Percentiles rank a stretch among this genome's conserved stretches.
Conservation (phyloP, 345 rosid genomes). For the Arabidopsis suecica region DNA sequence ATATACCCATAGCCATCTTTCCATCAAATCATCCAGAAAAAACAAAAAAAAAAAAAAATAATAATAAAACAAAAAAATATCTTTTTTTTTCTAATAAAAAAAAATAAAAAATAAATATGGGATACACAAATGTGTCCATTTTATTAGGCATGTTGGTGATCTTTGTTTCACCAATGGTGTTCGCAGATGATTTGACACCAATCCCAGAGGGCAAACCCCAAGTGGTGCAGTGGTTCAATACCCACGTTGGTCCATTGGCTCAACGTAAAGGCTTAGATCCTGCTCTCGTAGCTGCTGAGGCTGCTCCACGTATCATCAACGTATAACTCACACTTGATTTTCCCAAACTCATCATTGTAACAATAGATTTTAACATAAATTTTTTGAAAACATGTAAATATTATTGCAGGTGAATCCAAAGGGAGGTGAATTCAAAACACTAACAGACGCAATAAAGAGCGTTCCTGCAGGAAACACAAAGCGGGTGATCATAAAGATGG, state of each 20-base stretch:
- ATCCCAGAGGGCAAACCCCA: slow-evolving; percentile 49
- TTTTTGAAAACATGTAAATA: neutral
- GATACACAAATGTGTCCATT: slow-evolving; percentile 39
- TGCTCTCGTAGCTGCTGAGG: slow-evolving; percentile 55
- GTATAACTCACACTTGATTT: slow-evolving; percentile 32
- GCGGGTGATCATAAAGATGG: slow-evolving; percentile 62
- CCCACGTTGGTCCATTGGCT: slow-evolving; percentile 42
- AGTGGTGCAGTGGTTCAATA: slow-evolving; percentile 50
- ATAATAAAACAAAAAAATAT: neutral
- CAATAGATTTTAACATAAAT: neutral
- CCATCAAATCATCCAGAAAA: slow-evolving; percentile 10
- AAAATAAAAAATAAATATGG: slow-evolving; percentile 26
- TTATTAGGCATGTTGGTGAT: slow-evolving; percentile 34
- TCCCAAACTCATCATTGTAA: slow-evolving; percentile 7
- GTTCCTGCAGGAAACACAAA: slow-evolving; percentile 52
- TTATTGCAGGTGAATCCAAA: slow-evolving; percentile 38
- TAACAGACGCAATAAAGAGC: slow-evolving; percentile 56
- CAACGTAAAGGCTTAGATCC: slow-evolving; percentile 55
- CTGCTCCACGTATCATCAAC: slow-evolving; percentile 44
- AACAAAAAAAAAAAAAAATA: neutral
- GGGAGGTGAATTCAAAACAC: slow-evolving; percentile 54
- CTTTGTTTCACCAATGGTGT: slow-evolving; percentile 35
- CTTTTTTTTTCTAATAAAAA: neutral
- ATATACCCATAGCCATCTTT: slow-evolving; percentile 8
- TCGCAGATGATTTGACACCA: slow-evolving; percentile 35